Conservation (phyloP, 176 grass and related monocot species). For the Juncus inflexus region DNA sequence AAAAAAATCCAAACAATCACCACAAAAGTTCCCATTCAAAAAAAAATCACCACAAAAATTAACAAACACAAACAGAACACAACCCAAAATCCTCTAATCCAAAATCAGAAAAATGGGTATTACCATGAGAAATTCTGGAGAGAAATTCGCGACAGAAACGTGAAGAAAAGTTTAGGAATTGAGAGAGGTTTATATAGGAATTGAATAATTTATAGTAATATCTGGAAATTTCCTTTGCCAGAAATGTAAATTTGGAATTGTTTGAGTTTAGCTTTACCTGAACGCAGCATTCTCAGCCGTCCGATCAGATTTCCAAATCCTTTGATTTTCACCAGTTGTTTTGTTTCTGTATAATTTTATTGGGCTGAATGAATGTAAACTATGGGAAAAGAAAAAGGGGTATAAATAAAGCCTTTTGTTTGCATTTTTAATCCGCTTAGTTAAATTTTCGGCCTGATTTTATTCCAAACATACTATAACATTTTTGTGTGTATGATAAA, state of each 20-base stretch:
- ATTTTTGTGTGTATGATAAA: no score
- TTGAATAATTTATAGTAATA: background rate
- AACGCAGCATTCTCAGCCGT: slow-evolving; percentile 55
- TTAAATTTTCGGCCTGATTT: no score
- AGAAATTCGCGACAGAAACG: background rate
- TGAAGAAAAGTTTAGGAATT: background rate
- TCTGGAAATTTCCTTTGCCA: background rate
- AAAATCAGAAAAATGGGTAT: background rate
- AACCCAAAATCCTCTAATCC: background rate
- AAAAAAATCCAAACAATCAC: background rate
- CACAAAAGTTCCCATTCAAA: slow-evolving; percentile 17
- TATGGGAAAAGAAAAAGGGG: no score
- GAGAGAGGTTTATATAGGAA: background rate
- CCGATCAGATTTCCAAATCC: slow-evolving; percentile 36
- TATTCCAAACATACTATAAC: no score
- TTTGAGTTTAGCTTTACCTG: slow-evolving; percentile 44
- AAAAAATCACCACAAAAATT: background rate
- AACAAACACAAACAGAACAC: background rate
- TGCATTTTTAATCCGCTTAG: no score
- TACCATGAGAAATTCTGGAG: background rate
- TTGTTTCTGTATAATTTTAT: background rate
- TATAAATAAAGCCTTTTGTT: no score
- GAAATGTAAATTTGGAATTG: background rate
- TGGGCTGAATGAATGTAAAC: background rate
- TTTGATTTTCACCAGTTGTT: slow-evolving; percentile 25